Evolutionary conservation across 805 yeast species (phyloP).

Genomic region (Lipomyces yamanashiensis): DNA sequence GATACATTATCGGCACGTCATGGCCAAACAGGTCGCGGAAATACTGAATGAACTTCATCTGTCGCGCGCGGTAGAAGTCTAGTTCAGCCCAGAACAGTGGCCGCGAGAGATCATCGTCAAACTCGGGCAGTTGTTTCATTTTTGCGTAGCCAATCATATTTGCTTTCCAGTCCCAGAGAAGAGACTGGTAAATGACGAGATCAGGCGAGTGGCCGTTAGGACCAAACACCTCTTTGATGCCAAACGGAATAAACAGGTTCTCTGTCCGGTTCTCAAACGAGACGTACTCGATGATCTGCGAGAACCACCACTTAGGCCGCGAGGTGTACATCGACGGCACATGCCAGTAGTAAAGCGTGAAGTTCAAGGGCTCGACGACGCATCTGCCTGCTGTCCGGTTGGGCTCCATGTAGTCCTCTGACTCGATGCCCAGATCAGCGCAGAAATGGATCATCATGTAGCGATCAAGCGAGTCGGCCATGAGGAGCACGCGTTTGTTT

Average conservation of each 20-base stretch:
- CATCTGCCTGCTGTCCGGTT: conserved; percentile 12
- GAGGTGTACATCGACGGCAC: conserved; percentile 25
- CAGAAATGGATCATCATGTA: conserved; percentile 17
- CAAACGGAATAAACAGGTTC: neutral
- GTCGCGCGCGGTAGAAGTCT: conserved; percentile 16
- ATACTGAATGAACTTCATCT: conserved; percentile 8
- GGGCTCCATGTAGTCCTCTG: conserved; percentile 30
- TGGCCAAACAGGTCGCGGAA: conserved; percentile 23
- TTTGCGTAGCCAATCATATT: neutral
- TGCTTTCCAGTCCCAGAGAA: conserved; percentile 20
- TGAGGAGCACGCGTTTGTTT: conserved; percentile 19
- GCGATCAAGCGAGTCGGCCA: conserved; percentile 30
- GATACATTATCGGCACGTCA: conserved; percentile 30
- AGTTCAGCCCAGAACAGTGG: conserved; percentile 26
- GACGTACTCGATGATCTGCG: conserved; percentile 17
- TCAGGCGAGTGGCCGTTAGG: conserved; percentile 22
- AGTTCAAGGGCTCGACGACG: conserved; percentile 15
- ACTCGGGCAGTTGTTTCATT: neutral
- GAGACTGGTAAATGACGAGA: conserved; percentile 20
- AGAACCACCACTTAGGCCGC: conserved; percentile 32
- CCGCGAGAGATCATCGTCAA: conserved; percentile 5
- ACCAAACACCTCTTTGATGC: conserved; percentile 12
- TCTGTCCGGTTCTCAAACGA: conserved; percentile 26
- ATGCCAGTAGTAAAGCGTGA: conserved; percentile 33
- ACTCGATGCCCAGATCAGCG: conserved; percentile 5